These are phyloP conservation scores for Cytospora piceicola DNA, from an alignment of 2,329 filamentous ascomycete species.

Conservation along the genomic window DNA sequence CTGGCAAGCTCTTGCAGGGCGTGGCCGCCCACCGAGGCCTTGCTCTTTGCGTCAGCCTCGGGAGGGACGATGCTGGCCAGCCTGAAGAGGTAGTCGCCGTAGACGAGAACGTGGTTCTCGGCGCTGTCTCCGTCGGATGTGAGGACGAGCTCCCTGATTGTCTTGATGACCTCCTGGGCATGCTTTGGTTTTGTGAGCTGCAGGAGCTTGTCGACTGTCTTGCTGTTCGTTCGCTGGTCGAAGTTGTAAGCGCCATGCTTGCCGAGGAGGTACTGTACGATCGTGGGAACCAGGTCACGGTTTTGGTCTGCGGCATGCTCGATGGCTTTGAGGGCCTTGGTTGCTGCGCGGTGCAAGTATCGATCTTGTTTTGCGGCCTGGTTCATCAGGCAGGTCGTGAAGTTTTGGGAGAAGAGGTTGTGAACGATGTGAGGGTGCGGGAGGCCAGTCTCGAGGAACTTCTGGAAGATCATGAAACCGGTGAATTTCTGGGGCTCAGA, in stretches of 20 bases:
- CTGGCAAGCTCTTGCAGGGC: conserved; percentile 58
- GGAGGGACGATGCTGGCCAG: conserved; percentile 47
- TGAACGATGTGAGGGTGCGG: conserved; percentile 53
- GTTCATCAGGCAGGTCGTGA: conserved; percentile 81
- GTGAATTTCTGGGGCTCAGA: conserved; percentile 90
- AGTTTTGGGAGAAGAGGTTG: conserved; percentile 78
- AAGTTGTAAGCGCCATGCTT: conserved; percentile 76
- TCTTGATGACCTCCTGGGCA: conserved; percentile 24
- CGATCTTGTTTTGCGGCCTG: conserved; percentile 78
- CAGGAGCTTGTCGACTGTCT: conserved; percentile 54
- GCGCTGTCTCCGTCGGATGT: conserved; percentile 35
- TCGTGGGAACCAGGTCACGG: conserved; percentile 59
- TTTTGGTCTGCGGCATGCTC: conserved; percentile 66
- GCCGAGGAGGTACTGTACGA: conserved; percentile 71
- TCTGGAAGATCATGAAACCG: conserved; percentile 85
- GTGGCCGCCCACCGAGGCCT: conserved; percentile 44
- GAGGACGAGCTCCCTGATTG: conserved; percentile 32
- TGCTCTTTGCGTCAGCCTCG: conserved; percentile 37
- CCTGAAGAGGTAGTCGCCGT: conserved; percentile 59
- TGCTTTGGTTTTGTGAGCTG: conserved; percentile 40
- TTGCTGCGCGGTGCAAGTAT: conserved; percentile 78
- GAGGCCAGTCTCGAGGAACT: conserved; percentile 63
- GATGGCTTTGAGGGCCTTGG: conserved; percentile 74
- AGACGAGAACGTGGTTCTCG: conserved; percentile 51
- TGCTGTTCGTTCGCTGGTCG: conserved; percentile 75